Base-by-base conservation (phyloP, 768 basidiomycete genomes). In the Nidula microcarpa region DNA sequence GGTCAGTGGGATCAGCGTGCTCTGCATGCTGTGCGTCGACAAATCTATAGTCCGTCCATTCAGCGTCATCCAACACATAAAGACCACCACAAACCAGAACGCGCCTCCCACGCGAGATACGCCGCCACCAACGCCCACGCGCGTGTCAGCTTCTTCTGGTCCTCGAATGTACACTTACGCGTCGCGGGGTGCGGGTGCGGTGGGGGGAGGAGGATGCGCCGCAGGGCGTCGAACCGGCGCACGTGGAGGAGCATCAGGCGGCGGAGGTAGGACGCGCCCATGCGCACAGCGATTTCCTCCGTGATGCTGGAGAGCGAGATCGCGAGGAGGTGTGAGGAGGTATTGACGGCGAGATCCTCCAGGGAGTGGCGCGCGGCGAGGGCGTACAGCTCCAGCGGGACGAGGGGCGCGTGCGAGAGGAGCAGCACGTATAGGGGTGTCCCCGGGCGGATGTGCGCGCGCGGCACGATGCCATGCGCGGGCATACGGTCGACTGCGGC, bases 1-100 rank as follows among this genome's bases (percentile, higher is more conserved):
- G 7, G 70, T 72, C 33, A 84, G 60, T 35, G 83, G 78, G 6
- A 69, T 67, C 37, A 84, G 70, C 6, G 77, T 74, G 5, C 66
- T 64, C 55, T 80, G 76, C 57, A 85, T 81, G 5, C 67, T 67
- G 36, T 68, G 67, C 17, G 72, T 74, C 6, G 81, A 79, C 10
- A 82, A 55, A 59, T 84, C 82, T 83, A 53, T 49, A 45, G 41
- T n/a, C 16, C 14, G 11, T 8, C 53, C n/a, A 4, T 30, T 32
- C 37, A 51, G 35, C 16, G 17, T 33, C n/a, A 52, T 23, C 16
- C 10, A 23, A 30, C 14, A 33, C 3, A 39, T 16, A 10, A 6
- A 39, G 11, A 18, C 11, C 23, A n/a, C 30, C 30, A 60, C 54
- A 37, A n/a, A 67, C 67, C 63, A 9, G 64, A 57, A 43, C 56